A percentile compares a stretch with the other conserved stretches of the same genome.
phyloP scores from a whole-genome alignment of 768 basidiomycete species.

The Gymnopilus junonius region DNA sequence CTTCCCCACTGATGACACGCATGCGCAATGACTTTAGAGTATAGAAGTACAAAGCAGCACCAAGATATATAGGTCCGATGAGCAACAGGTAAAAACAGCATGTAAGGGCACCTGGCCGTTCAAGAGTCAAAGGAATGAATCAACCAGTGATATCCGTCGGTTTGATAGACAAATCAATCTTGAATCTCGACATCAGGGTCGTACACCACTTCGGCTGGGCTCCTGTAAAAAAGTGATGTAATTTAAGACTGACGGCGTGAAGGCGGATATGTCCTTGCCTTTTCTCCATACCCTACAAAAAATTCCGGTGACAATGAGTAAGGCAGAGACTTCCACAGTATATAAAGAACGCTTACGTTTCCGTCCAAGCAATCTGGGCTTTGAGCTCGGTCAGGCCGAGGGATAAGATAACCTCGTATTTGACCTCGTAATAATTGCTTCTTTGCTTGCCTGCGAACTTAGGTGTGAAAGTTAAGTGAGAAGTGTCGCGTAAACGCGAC shows the following conservation, averaged over 20 bases:
- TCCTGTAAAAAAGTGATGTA: not conserved
- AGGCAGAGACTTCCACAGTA: too few species aligned
- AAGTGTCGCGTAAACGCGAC: slow-evolving; percentile 21
- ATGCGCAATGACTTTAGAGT: too few species aligned
- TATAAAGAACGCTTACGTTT: slow-evolving; percentile 34
- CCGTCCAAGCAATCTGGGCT: slow-evolving; percentile 52
- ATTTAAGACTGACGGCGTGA: too few species aligned
- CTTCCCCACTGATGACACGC: too few species aligned
- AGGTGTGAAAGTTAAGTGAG: not conserved
- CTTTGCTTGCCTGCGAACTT: slow-evolving; percentile 4
- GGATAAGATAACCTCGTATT: slow-evolving; percentile 41
- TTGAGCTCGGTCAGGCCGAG: slow-evolving; percentile 54
- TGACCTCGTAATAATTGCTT: slow-evolving; percentile 31
- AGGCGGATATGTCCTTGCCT: slow-evolving; percentile 9
- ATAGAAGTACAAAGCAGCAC: too few species aligned
- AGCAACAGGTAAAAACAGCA: too few species aligned
- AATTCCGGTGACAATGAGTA: too few species aligned
- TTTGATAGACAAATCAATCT: slow-evolving; percentile 7
- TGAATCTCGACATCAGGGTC: slow-evolving; percentile 2
- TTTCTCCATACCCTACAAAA: slow-evolving; percentile 14
- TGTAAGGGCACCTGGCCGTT: too few species aligned
- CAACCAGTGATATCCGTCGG: slow-evolving; percentile 18
- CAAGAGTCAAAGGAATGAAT: slow-evolving; percentile 6
- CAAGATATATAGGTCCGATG: too few species aligned
- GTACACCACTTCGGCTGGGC: slow-evolving; percentile 7